Percentiles rank a stretch among this genome's conserved stretches.
Evolutionary conservation across 1,139 yeast genomes (phyloP).

Genomic region (Scheffersomyces segobiensis): DNA sequence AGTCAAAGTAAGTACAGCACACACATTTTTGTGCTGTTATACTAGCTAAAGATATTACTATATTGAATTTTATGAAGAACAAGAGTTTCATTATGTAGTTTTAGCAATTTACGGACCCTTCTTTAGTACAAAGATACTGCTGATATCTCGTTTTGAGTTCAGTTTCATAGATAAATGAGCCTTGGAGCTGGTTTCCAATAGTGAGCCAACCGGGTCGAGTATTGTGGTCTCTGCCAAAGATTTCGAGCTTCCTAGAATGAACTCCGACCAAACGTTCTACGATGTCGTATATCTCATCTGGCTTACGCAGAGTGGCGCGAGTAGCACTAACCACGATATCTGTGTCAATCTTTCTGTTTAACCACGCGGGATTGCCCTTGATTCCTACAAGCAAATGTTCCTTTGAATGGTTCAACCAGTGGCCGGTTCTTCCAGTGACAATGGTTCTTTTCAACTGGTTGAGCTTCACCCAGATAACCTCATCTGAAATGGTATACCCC

Average conservation of each 20-base stretch:
- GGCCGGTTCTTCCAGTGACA: conserved; percentile 95
- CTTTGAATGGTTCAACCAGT: conserved; percentile 94
- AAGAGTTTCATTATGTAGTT: background rate
- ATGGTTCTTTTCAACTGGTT: conserved; percentile 86
- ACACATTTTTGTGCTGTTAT: background rate
- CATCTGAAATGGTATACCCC: conserved; percentile 82
- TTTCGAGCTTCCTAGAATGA: conserved; percentile 75
- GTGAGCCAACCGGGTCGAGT: conserved; percentile 91
- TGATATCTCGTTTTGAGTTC: conserved; percentile 49
- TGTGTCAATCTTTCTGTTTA: conserved; percentile 62
- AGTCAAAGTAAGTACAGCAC: background rate
- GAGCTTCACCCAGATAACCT: conserved; percentile 86
- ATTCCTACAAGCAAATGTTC: conserved; percentile 85
- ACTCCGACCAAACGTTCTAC: conserved; percentile 81
- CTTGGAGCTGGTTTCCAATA: conserved; percentile 77
- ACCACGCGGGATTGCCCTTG: conserved; percentile 81
- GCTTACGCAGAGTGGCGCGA: conserved; percentile 86
- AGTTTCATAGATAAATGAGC: conserved; percentile 57
- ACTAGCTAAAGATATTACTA: background rate
- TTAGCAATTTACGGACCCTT: background rate
- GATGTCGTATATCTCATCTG: conserved; percentile 86
- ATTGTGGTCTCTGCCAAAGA: conserved; percentile 87
- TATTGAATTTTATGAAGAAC: background rate
- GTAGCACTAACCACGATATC: conserved; percentile 82
- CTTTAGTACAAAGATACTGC: conserved; percentile 11